phyloP scores from a whole-genome alignment of 176 grass and related monocot species.

The Ensete ventricosum region DNA sequence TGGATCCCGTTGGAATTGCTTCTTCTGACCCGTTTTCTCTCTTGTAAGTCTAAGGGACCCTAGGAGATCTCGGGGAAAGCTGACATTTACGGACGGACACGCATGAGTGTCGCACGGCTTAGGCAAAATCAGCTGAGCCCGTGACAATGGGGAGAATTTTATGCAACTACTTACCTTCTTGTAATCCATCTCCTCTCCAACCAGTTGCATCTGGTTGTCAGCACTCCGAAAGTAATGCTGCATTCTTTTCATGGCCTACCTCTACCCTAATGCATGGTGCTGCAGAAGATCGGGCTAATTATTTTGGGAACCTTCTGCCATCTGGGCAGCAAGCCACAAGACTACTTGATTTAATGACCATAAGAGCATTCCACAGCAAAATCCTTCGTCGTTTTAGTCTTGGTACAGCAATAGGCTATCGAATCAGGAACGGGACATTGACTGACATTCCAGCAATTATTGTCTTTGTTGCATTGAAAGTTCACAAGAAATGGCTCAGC shows the following conservation, averaged over 20 bases:
- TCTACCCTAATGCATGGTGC: slow-evolving; percentile 76
- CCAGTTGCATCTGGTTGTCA: slow-evolving; percentile 65
- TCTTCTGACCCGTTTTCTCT: too few species aligned
- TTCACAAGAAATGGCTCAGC: slow-evolving; percentile 83
- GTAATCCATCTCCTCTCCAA: slow-evolving; percentile 55
- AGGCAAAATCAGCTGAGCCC: too few species aligned
- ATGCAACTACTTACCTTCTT: slow-evolving; percentile 21
- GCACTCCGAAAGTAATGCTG: slow-evolving; percentile 56
- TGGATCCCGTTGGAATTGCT: too few species aligned
- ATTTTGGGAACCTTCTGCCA: slow-evolving; percentile 91
- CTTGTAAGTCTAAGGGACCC: too few species aligned
- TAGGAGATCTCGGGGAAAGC: too few species aligned
- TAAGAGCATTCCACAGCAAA: slow-evolving; percentile 98
- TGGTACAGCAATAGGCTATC: slow-evolving; percentile 81
- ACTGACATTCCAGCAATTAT: slow-evolving; percentile 91
- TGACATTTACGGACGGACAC: too few species aligned
- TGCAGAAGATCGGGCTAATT: slow-evolving; percentile 89
- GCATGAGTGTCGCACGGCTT: too few species aligned
- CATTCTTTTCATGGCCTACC: slow-evolving; percentile 92
- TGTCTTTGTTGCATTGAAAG: slow-evolving; percentile 84
- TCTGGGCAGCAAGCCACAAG: slow-evolving; percentile 87
- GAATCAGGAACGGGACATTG: slow-evolving; percentile 71
- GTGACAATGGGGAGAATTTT: slow-evolving; percentile 32
- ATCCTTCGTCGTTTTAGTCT: slow-evolving; percentile 83
- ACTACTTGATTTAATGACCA: slow-evolving; percentile 95